A percentile compares a stretch with the other conserved stretches of the same genome.
phyloP scores from a whole-genome alignment of 108 stramenopile species.

The Pseudonitzschia delicatissima region DNA sequence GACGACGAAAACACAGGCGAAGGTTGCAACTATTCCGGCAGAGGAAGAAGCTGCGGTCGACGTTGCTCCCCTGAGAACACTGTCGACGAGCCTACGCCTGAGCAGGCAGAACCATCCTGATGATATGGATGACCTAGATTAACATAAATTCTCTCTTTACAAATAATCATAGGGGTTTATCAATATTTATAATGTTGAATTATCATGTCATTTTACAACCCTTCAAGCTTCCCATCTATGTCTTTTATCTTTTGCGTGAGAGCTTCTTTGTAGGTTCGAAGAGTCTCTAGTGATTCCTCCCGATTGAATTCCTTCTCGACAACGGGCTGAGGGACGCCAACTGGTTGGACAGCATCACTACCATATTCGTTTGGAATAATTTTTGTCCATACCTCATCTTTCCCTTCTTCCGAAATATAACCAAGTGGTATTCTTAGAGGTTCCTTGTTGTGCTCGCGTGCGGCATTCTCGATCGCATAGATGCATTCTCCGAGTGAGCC shows the following conservation, averaged over 20 bases:
- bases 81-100: neutral
- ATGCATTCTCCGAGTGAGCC: conserved; percentile 78
- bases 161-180: neutral
- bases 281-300: conserved; percentile 24
- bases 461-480: conserved; percentile 84
- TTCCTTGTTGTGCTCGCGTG: conserved; percentile 38
- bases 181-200: neutral
- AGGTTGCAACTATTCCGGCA: neutral
- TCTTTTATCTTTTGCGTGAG: conserved; percentile 20
- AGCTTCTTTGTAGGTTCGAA: conserved; percentile 18
- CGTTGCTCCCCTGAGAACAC: neutral
- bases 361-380: conserved; percentile 17
- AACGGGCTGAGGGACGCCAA: too few species aligned
- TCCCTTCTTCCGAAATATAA: conserved; percentile 55
- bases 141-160: neutral
- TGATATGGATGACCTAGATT: conserved; percentile 57
- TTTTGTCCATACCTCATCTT: conserved; percentile 50
- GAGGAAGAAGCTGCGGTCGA: neutral
- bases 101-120: conserved; percentile 13
- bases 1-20: neutral
- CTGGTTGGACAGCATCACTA: neutral
- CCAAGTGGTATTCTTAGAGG: conserved; percentile 62
- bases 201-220: neutral
- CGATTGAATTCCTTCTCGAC: too few species aligned
- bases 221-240: conserved; percentile 15